Base-by-base conservation (phyloP, 1,284 basidiomycete species). In the Ceratobasidium theobromae region DNA sequence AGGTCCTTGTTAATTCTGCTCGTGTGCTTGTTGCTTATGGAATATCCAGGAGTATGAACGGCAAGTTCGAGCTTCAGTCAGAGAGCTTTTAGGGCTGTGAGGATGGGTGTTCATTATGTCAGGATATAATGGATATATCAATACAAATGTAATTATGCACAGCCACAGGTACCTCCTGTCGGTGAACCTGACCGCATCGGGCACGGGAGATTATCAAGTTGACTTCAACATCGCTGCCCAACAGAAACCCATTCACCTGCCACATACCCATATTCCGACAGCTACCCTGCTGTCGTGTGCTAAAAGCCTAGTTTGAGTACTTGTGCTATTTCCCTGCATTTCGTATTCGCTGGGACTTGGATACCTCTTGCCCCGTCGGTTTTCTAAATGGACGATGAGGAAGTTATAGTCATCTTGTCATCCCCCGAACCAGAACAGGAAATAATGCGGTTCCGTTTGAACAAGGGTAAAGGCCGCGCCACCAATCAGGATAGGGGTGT, bases 11-110 rank as follows among this genome's bases (percentile, higher is more conserved):
- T 23, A n/a, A 16, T 60, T 30, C 16, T 4, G 14, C 9, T 33
- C 40, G 30, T 35, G 21, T 60, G n/a, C 49, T 4, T 12, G 18
- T 43, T 21, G 43, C 53, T n/a, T 18, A 49, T 23, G 33, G 32
- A 21, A 12, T 2, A 16, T 58, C 43, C 33, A 73, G 72, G 78
- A 80, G 69, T 82, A 80, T 70, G 80, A 82, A 70, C 72, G 79
- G 49, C 73, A 76, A 16, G 79, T 82, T 4, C 70, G 80, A 27
- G 74, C 75, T 57, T 77, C 79, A 67, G 80, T 82, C 28, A 72
- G 74, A 49, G 75, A 75, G 54, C 77, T 81, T 66, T 74, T 82
- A 33, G 81, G 77, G 68, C 73, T 80, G 53, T 76, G 74, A 67
- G 21, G 49, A 4, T 51, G 27, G 30, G 41, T 8, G 43, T 11